Percentiles rank a stretch among this genome's conserved stretches.
Conservation (phyloP, 2,329 filamentous ascomycete genomes). For the Thyridium curvatum region DNA sequence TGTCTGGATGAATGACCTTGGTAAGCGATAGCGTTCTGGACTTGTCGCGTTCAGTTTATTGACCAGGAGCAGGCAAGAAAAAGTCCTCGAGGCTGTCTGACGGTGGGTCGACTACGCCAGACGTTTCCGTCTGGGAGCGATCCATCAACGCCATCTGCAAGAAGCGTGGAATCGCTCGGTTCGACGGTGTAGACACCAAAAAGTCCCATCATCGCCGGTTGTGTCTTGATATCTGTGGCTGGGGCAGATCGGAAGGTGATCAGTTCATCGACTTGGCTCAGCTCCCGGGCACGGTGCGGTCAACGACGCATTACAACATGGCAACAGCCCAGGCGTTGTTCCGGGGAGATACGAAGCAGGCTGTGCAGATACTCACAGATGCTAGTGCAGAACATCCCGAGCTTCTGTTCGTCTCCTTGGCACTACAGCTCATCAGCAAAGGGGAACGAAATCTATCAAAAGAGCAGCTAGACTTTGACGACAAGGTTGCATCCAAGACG, state of each 20-base stretch:
- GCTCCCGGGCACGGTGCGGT: slow-evolving; percentile 37
- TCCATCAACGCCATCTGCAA: slow-evolving; percentile 59
- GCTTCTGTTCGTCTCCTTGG: slow-evolving; percentile 61
- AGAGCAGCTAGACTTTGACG: slow-evolving; percentile 51
- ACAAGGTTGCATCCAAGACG: slow-evolving; percentile 54
- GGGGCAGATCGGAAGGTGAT: slow-evolving; percentile 51
- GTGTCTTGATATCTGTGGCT: slow-evolving; percentile 68
- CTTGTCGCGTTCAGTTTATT: slow-evolving; percentile 4
- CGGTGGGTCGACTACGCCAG: slow-evolving; percentile 32
- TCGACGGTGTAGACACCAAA: slow-evolving; percentile 29
- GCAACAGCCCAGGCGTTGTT: slow-evolving; percentile 72
- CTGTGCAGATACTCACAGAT: slow-evolving; percentile 62
- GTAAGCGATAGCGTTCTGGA: slow-evolving; percentile 28
- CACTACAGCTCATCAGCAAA: slow-evolving; percentile 56
- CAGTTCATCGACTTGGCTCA: slow-evolving; percentile 36
- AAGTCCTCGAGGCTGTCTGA: slow-evolving; percentile 40
- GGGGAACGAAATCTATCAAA: slow-evolving; percentile 36
- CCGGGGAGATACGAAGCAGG: slow-evolving; percentile 60
- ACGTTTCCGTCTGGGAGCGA: slow-evolving; percentile 50
- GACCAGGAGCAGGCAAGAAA: slow-evolving; percentile 34
- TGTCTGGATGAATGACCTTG: slow-evolving; percentile 66
- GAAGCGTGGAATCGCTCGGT: slow-evolving; percentile 46
- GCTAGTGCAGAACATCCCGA: slow-evolving; percentile 58
- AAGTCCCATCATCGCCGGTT: slow-evolving; percentile 67
- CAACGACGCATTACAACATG: slow-evolving; percentile 60